Percentiles rank a stretch among this genome's conserved stretches.
Evolutionary conservation across 257 asterid genomes (phyloP).

Genomic region (Jasminum sambac): DNA sequence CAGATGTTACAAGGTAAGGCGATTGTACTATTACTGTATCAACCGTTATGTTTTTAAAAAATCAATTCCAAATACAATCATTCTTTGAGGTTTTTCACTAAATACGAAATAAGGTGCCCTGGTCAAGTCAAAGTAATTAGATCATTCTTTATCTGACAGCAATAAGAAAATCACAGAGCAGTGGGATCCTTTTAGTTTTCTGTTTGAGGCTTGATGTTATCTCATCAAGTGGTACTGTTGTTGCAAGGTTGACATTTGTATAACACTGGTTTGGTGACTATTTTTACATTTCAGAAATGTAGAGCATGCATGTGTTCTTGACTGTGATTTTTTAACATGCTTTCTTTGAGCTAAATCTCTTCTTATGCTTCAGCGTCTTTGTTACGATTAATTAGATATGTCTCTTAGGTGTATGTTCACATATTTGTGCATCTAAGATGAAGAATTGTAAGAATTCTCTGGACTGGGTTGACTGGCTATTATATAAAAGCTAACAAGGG

Average conservation of each 20-base stretch:
- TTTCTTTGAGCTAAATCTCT: not conserved
- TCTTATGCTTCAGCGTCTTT: not conserved
- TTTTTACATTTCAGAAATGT: not conserved
- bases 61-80: not conserved
- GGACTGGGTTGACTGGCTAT: not conserved
- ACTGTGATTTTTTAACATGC: not conserved
- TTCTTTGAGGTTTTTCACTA: not conserved
- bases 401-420: not conserved
- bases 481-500: not conserved
- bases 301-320: not conserved
- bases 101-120: not conserved
- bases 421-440: not conserved
- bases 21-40: not conserved
- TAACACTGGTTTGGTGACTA: not conserved
- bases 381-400: not conserved
- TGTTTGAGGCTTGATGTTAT: too few relatives aligned
- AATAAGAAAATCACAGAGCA: too few relatives aligned
- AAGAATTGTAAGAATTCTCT: not conserved
- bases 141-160: not conserved
- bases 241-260: not conserved
- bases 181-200: too few relatives aligned
- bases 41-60: not conserved
- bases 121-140: not conserved
- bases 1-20: not conserved
- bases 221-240: too few relatives aligned